Evolutionary conservation across 352 stramenopile genomes (phyloP).

Genomic region (Globisporangium radiosum): DNA sequence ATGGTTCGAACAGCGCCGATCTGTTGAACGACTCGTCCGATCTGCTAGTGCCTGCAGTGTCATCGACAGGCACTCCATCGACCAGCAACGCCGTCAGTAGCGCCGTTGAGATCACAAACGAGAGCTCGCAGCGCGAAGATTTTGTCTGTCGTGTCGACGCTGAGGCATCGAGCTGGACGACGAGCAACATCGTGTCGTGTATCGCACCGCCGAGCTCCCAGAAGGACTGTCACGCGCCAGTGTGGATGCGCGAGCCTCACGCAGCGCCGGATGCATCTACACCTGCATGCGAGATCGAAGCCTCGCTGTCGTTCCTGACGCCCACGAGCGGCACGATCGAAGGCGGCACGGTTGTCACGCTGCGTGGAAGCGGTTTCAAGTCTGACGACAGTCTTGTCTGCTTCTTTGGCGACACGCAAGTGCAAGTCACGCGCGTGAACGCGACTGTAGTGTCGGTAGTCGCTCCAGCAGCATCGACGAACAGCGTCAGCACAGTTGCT

Average conservation of each 20-base stretch:
- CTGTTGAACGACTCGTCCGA: background rate
- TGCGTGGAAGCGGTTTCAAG: constrained; percentile 6
- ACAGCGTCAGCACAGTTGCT: background rate
- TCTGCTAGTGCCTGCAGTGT: background rate
- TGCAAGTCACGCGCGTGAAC: constrained; percentile 2
- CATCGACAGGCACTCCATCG: no score
- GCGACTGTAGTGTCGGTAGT: constrained; percentile 2
- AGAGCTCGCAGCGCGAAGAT: background rate
- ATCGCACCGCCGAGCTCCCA: background rate
- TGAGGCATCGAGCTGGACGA: background rate
- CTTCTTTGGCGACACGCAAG: constrained; percentile 1
- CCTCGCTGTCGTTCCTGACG: background rate
- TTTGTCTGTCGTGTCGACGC: background rate
- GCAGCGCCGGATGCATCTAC: no score
- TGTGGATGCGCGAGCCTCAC: no score
- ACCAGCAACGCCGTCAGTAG: background rate
- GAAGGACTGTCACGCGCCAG: no score
- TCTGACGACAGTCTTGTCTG: background rate
- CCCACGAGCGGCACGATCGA: constrained; percentile 4
- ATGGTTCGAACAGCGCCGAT: background rate
- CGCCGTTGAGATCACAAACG: background rate
- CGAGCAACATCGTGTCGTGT: background rate
- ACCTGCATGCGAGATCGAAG: background rate
- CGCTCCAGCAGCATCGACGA: background rate
- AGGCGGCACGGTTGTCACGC: constrained; percentile 5